phyloP scores from a whole-genome alignment of 2,329 filamentous ascomycete species.

The Bipolaris bicolor region DNA sequence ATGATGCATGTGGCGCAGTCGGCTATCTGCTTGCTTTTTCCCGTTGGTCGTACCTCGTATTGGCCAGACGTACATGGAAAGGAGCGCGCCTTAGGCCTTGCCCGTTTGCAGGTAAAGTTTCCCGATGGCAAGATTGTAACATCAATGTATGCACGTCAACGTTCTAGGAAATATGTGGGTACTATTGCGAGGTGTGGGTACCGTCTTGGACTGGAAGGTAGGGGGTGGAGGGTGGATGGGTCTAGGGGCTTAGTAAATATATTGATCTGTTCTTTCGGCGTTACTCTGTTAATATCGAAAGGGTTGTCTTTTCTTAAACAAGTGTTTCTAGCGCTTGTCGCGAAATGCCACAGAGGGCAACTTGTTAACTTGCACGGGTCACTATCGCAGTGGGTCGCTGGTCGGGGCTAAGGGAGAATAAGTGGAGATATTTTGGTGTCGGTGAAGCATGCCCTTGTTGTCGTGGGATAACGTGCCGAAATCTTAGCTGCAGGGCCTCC shows the following conservation, averaged over 20 bases:
- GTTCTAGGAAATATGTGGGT: not conserved
- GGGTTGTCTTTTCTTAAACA: not conserved
- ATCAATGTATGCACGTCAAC: not conserved
- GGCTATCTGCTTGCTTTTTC: not conserved
- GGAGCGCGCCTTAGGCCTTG: not conserved
- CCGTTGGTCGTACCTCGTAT: not conserved
- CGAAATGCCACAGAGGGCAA: not conserved
- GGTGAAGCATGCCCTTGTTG: not conserved
- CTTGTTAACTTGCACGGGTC: not conserved
- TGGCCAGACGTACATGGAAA: not conserved
- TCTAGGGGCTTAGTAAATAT: not conserved
- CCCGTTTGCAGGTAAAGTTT: not conserved
- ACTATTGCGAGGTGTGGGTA: not conserved
- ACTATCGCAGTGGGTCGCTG: not conserved
- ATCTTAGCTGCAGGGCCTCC: not conserved
- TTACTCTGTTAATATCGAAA: not conserved
- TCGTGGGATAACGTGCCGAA: not conserved
- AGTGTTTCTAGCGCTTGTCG: not conserved
- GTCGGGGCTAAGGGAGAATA: not conserved
- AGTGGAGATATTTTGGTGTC: not conserved
- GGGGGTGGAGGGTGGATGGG: not conserved
- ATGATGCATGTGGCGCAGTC: not conserved
- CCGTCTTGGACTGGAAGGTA: not conserved
- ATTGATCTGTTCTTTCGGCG: not conserved
- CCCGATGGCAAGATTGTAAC: not conserved